phyloP scores from a whole-genome alignment of 257 asterid genomes.

The Nicotiana noctiflora region DNA sequence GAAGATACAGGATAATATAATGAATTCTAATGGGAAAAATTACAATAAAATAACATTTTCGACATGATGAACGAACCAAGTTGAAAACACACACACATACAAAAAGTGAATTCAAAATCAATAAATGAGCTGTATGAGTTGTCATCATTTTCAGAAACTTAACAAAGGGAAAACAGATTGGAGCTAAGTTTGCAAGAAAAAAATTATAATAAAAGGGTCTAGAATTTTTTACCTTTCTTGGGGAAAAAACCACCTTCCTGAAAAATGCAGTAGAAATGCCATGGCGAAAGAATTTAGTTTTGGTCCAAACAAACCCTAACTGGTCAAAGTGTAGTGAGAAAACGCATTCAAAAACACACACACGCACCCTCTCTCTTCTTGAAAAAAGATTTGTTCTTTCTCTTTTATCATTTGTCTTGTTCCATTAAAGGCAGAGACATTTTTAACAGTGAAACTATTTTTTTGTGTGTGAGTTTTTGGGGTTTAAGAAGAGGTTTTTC shows the following conservation, averaged over 20 bases:
- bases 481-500: slow-evolving; percentile 24
- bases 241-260: slow-evolving; percentile 19
- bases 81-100: too few species aligned
- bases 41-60: too few species aligned
- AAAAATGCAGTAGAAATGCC: slow-evolving; percentile 22
- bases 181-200: not conserved
- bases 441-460: not conserved
- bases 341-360: slow-evolving; percentile 22
- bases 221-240: slow-evolving; percentile 34
- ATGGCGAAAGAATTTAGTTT: slow-evolving; percentile 12
- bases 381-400: slow-evolving; percentile 7
- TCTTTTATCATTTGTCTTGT: not conserved
- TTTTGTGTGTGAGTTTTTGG: not conserved
- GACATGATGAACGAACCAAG: too few species aligned
- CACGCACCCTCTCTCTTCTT: not conserved
- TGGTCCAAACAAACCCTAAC: slow-evolving; percentile 16
- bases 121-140: not conserved
- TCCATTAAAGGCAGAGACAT: not conserved
- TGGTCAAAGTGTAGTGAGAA: not conserved
- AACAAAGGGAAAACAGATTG: too few species aligned
- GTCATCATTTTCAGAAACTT: not conserved
- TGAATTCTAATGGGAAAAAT: too few species aligned
- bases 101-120: not conserved
- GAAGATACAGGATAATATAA: too few species aligned
- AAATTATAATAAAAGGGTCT: not conserved